These are phyloP conservation scores for Xylariomycetidae sp. DNA, from an alignment of 2,329 filamentous ascomycete genomes.

Conservation along the genomic window DNA sequence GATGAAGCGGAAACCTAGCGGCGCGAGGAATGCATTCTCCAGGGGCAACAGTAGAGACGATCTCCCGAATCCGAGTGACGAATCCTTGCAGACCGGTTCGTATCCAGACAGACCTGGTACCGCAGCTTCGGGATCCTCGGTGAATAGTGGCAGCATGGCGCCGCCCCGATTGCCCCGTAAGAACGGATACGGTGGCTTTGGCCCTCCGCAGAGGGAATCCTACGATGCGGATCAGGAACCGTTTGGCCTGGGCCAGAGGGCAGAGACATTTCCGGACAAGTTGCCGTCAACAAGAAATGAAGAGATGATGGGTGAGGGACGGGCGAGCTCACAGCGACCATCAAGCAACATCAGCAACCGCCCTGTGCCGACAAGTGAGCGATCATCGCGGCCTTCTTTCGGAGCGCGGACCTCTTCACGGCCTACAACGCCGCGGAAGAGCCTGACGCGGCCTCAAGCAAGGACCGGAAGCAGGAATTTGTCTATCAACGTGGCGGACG, in stretches of 20 bases:
- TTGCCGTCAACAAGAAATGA: constrained; percentile 19
- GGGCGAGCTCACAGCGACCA: constrained; percentile 41
- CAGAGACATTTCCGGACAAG: constrained; percentile 47
- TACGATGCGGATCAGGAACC: constrained; percentile 32
- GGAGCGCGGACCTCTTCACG: constrained; percentile 43
- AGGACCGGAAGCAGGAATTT: constrained; percentile 32
- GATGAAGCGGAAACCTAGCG: constrained; percentile 31
- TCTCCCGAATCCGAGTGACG: constrained; percentile 13
- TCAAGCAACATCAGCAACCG: constrained; percentile 19
- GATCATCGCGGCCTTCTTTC: constrained; percentile 34
- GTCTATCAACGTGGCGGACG: constrained; percentile 49
- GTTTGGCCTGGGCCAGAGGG: constrained; percentile 35
- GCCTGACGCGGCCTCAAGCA: constrained; percentile 37
- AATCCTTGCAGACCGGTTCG: constrained; percentile 17
- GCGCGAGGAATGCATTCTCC: constrained; percentile 29
- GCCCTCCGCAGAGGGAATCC: constrained; percentile 35
- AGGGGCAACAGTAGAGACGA: constrained; percentile 21
- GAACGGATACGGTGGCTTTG: constrained; percentile 55
- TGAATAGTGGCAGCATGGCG: constrained; percentile 26
- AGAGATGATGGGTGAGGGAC: constrained; percentile 28
- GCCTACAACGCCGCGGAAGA: constrained; percentile 47
- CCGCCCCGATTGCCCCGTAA: constrained; percentile 38
- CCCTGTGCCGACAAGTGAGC: constrained; percentile 18
- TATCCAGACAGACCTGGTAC: constrained; percentile 25
- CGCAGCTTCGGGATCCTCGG: constrained; percentile 21